Evolutionary conservation across 495 filamentous ascomycete species (phyloP).

Genomic region (Penicillium robsamsonii): DNA sequence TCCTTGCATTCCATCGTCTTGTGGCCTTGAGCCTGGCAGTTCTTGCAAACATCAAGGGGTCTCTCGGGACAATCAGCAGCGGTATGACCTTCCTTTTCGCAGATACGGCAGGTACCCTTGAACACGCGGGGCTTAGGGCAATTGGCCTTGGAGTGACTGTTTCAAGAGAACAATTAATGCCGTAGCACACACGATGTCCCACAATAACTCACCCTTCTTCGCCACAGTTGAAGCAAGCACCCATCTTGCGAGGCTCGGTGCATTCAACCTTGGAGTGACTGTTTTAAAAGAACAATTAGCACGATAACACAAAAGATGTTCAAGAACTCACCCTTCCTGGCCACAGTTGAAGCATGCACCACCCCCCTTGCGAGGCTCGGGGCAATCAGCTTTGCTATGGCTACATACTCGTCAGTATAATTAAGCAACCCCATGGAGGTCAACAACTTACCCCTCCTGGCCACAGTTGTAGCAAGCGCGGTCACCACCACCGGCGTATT

Average conservation of each 20-base stretch:
- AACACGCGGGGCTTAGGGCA: slow-evolving; percentile 67
- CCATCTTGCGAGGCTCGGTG: slow-evolving; percentile 5
- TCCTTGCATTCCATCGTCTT: slow-evolving; percentile 61
- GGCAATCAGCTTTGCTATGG: slow-evolving; percentile 13
- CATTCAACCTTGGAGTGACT: slow-evolving; percentile 13
- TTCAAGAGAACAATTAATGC: too few species aligned
- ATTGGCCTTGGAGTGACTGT: slow-evolving; percentile 55
- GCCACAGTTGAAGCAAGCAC: slow-evolving; percentile 22
- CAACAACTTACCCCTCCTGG: slow-evolving; percentile 57
- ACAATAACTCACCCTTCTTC: slow-evolving; percentile 13
- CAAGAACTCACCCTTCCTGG: slow-evolving; percentile 57
- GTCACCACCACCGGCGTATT: background rate
- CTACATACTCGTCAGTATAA: background rate
- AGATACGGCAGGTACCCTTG: slow-evolving; percentile 69
- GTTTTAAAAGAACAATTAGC: background rate
- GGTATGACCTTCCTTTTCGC: slow-evolving; percentile 69
- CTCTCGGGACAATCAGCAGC: slow-evolving; percentile 69
- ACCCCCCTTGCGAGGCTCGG: slow-evolving; percentile 1
- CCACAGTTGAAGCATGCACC: slow-evolving; percentile 78
- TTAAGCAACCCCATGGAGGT: background rate
- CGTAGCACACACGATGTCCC: background rate
- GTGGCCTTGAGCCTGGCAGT: slow-evolving; percentile 74
- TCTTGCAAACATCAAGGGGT: slow-evolving; percentile 63
- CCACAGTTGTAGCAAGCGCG: slow-evolving; percentile 77
- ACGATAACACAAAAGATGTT: background rate